Percentiles rank a stretch among this genome's conserved stretches.
Conservation (phyloP, 257 asterid species). For the Handroanthus guayacan region DNA sequence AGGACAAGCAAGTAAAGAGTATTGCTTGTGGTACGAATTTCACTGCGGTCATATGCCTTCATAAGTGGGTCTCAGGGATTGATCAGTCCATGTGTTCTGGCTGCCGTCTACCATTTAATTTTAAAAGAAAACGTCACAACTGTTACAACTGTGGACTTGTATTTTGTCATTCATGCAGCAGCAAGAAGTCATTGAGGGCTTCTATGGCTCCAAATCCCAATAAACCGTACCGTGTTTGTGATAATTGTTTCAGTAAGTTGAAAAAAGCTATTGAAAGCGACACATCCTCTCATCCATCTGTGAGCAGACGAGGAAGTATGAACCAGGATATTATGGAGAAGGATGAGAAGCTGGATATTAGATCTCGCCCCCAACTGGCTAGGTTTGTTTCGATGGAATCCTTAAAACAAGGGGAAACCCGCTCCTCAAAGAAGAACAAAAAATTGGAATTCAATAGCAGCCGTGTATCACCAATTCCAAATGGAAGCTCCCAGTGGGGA, state of each 20-base stretch:
- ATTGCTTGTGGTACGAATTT: slow-evolving; percentile 90
- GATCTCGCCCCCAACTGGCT: slow-evolving; percentile 70
- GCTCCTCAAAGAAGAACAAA: slow-evolving; percentile 66
- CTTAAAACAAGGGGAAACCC: slow-evolving; percentile 65
- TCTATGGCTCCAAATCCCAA: slow-evolving; percentile 94
- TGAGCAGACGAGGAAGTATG: slow-evolving; percentile 71
- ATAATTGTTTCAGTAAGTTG: slow-evolving; percentile 76
- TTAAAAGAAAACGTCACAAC: slow-evolving; percentile 93
- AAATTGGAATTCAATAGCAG: slow-evolving; percentile 76
- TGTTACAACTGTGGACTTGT: slow-evolving; percentile 95
- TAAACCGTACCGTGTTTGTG: slow-evolving; percentile 92
- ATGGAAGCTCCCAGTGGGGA: slow-evolving; percentile 77
- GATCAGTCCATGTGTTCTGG: slow-evolving; percentile 98
- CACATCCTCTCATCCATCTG: slow-evolving; percentile 60
- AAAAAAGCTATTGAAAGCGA: slow-evolving; percentile 74
- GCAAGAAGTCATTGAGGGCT: slow-evolving; percentile 88
- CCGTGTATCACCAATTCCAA: slow-evolving; percentile 83
- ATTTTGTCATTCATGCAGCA: slow-evolving; percentile 93
- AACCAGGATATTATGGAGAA: slow-evolving; percentile 60
- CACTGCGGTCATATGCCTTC: slow-evolving; percentile 90
- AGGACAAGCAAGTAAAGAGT: slow-evolving; percentile 92
- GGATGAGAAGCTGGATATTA: slow-evolving; percentile 60
- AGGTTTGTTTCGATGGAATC: slow-evolving; percentile 78
- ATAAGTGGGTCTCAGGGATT: slow-evolving; percentile 88
- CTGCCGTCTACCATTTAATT: slow-evolving; percentile 84